phyloP scores from a whole-genome alignment of 495 filamentous ascomycete genomes.

The Apiosordaria backusii region DNA sequence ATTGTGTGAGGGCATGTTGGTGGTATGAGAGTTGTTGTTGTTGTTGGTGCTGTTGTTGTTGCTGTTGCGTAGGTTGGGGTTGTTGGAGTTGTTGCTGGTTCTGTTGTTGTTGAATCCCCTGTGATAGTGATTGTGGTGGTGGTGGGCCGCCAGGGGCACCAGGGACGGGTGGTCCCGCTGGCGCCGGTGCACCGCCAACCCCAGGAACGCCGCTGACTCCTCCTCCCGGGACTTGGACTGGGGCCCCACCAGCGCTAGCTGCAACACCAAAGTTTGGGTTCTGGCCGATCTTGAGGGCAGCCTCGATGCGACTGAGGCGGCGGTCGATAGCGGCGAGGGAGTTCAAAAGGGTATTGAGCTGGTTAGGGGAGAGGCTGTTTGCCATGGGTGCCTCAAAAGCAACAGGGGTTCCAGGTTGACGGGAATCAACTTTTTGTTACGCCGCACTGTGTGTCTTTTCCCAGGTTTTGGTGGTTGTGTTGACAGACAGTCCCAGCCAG shows the following conservation, averaged over 20 bases:
- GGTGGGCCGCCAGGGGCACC: background rate
- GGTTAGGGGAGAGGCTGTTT: constrained; percentile 17
- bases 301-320: constrained; percentile 35
- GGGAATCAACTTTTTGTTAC: background rate
- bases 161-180: constrained; percentile 1
- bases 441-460: constrained; percentile 1
- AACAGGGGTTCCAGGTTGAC: background rate
- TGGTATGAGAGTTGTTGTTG: constrained; percentile 7
- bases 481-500: background rate
- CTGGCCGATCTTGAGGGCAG: constrained; percentile 16
- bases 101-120: background rate
- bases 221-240: background rate
- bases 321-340: constrained; percentile 35
- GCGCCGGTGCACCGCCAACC: background rate
- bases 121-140: background rate
- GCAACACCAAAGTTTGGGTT: constrained; percentile 3
- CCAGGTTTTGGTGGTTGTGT: background rate
- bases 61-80: constrained; percentile 1
- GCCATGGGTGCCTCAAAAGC: constrained; percentile 23
- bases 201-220: background rate
- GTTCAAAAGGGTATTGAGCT: constrained; percentile 28
- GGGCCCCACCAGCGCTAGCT: background rate
- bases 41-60: background rate
- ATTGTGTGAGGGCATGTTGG: constrained; percentile 8
- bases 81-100: constrained; percentile 3